phyloP scores from a whole-genome alignment of 148 eudicot genomes.

The Nyssa sinensis region DNA sequence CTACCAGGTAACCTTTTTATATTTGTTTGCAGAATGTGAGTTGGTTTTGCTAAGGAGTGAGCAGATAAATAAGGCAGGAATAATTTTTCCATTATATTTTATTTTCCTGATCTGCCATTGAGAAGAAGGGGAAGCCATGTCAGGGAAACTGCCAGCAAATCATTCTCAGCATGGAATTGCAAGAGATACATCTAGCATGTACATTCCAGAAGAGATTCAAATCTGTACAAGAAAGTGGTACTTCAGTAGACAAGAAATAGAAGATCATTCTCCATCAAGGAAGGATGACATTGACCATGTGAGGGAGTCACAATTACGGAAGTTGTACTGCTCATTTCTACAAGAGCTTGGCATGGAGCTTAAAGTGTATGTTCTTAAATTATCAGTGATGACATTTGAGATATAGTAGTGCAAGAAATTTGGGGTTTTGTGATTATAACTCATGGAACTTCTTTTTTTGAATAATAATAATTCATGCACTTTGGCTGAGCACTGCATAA shows the following conservation, averaged over 20 bases:
- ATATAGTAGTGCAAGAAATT: not conserved
- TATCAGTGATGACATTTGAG: not conserved
- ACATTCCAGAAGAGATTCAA: constrained; percentile 17
- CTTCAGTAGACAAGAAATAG: constrained; percentile 59
- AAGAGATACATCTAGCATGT: not conserved
- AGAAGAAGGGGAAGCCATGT: constrained; percentile 34
- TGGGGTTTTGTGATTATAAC: not conserved
- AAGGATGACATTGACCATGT: constrained; percentile 55
- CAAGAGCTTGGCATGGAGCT: constrained; percentile 74
- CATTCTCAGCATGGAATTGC: constrained; percentile 17
- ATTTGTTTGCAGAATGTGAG: constrained; percentile 7
- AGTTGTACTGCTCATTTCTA: constrained; percentile 56
- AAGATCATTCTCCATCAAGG: constrained; percentile 67
- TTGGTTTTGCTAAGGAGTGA: not conserved
- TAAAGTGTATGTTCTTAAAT: constrained; percentile 54
- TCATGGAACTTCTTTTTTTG: not conserved
- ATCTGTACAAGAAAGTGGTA: constrained; percentile 47
- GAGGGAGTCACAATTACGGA: constrained; percentile 49
- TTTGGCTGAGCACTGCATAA: constrained; percentile 1
- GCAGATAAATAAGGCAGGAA: not conserved
- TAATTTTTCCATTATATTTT: not conserved
- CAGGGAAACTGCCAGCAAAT: constrained; percentile 23
- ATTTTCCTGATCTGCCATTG: not conserved
- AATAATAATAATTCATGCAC: too few species aligned
- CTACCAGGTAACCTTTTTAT: not conserved